Evolutionary conservation across 176 grass and related monocot species (phyloP), one percentile per base, ranked within the genome.

Genomic region (Carex parvula): DNA sequence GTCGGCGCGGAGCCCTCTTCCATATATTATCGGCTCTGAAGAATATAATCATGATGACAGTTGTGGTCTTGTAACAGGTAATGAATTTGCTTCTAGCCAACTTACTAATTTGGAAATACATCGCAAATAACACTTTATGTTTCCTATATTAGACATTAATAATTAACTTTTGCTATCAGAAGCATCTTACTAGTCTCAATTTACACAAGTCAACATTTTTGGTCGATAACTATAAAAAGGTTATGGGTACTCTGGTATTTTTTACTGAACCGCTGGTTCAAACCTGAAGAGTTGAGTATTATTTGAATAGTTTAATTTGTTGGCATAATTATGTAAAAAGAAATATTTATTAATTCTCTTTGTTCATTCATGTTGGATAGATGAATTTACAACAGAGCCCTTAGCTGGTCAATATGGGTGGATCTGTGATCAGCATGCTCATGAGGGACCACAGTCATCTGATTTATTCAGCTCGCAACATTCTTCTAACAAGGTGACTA

Each of bases 1-100:
- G 80, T 91, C 87, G 57, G 20, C 87, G 64, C 65, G 84, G 12
- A 24, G 83, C 78, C 50, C 80, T 74, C 81, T 92, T 67, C 93
- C 93, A 41, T 91, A 93, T 88, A 83, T 96, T 61, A 96, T 96
- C 83, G 91, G 89, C 66, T 96, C 89, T 79, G 93, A 96, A 85
- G 89, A 96, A 90, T 93, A 88, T 88, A 91, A 83, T 59, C 89
- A 96, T 85, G 91, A 93, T 62, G 84, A 93, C 48, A 88, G 68
- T 83, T 91, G 93, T 81, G 91, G 89, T 52, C 86, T 96, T 21
- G 52, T 81, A 83, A 66, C 60, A 96, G 93, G 93, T 96, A 90
- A 50, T 35, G 46, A 12, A 86, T 64, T 83, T 39, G 1, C 46
- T 73, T 64, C 61, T 35, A 11, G 16, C 17, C 48, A 70, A 85